Conservation (phyloP, 106 monocot genomes). For the Phalaenopsis equestris region DNA sequence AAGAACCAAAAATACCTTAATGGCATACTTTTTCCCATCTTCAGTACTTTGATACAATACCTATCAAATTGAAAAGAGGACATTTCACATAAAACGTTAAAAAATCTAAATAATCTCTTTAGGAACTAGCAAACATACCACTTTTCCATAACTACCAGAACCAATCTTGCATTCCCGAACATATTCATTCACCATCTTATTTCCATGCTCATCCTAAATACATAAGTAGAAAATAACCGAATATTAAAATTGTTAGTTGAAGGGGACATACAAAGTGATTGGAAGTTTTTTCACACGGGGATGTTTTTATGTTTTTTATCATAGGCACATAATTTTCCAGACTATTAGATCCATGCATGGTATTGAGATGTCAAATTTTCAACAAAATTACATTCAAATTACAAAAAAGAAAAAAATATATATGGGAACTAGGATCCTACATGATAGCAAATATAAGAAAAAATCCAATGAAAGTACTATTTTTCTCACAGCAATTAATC, state of each 20-base stretch:
- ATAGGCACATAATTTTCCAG: no score
- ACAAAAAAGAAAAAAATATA: no score
- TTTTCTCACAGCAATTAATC: not conserved
- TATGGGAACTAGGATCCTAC: not conserved
- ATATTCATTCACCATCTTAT: slow-evolving; percentile 85
- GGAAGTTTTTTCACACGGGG: not conserved
- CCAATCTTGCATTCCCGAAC: slow-evolving; percentile 65
- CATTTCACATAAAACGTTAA: not conserved
- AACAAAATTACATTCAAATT: no score
- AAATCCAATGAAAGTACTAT: not conserved
- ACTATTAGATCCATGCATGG: no score
- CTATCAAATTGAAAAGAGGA: slow-evolving; percentile 19
- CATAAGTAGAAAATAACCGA: not conserved
- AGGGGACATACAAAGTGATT: not conserved
- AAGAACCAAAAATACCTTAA: slow-evolving; percentile 37
- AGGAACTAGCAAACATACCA: slow-evolving; percentile 36
- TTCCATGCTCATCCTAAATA: slow-evolving; percentile 72
- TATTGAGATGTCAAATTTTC: no score
- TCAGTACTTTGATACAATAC: slow-evolving; percentile 50
- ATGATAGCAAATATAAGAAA: not conserved
- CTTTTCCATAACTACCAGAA: slow-evolving; percentile 93
- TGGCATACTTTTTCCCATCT: slow-evolving; percentile 69
- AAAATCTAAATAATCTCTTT: not conserved
- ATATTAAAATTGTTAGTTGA: not conserved
- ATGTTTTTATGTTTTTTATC: no score